Evolutionary conservation across 371 early-diverging fungal species (phyloP).

Genomic region (Umbelopsis sp.): DNA sequence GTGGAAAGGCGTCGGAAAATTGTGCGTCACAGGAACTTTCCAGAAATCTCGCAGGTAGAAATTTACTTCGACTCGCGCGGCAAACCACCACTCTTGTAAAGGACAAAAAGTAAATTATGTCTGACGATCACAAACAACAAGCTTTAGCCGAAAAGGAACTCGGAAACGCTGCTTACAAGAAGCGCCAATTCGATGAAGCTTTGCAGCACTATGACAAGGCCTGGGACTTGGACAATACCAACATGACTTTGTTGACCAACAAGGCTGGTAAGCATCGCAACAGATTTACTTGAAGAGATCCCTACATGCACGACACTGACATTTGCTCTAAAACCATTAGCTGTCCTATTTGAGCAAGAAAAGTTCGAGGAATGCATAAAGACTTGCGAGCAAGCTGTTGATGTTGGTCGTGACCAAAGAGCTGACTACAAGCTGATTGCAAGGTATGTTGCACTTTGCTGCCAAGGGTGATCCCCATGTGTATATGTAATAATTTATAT

Average conservation of each 20-base stretch:
- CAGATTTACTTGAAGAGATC: too few relatives aligned
- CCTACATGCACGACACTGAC: too few relatives aligned
- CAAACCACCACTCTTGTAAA: background rate
- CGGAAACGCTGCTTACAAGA: slow-evolving; percentile 94
- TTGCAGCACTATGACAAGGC: slow-evolving; percentile 90
- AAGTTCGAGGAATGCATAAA: slow-evolving; percentile 91
- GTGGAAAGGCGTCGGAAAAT: background rate
- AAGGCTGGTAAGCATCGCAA: slow-evolving; percentile 65
- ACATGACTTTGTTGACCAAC: slow-evolving; percentile 93
- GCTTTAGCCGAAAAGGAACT: slow-evolving; percentile 85
- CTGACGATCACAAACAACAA: slow-evolving; percentile 70
- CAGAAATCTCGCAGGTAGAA: background rate
- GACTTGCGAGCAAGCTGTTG: slow-evolving; percentile 90
- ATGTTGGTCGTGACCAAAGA: slow-evolving; percentile 87
- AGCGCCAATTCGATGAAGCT: slow-evolving; percentile 90
- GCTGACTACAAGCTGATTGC: slow-evolving; percentile 96
- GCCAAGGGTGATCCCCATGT: background rate
- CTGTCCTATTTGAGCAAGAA: slow-evolving; percentile 94
- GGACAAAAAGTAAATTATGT: slow-evolving; percentile 30
- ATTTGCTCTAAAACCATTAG: slow-evolving; percentile 29
- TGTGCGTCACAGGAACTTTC: slow-evolving; percentile 18
- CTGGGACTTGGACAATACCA: slow-evolving; percentile 85
- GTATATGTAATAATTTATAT: background rate
- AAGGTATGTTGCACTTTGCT: slow-evolving; percentile 51
- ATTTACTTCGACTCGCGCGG: background rate